Base-by-base conservation (phyloP, 2,329 filamentous ascomycete genomes). In the Magnaporthiopsis incrustans region DNA sequence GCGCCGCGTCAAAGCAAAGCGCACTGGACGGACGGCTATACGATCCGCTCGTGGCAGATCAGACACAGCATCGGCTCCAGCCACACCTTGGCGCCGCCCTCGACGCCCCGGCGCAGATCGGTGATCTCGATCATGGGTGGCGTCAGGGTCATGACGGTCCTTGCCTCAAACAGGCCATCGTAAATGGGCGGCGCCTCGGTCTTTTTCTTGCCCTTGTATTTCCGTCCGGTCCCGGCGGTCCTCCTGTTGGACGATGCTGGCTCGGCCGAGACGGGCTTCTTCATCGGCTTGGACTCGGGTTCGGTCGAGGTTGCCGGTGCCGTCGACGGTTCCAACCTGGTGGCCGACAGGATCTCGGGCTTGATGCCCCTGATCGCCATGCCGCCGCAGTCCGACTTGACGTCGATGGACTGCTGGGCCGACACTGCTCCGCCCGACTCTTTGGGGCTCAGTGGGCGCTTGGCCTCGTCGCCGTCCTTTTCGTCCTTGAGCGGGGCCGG, bases 11-110 rank as follows among this genome's bases (percentile, higher is more conserved):
- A 22, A n/a, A 1, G 22, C 4, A 22, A 53, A n/a, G 18, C 22
- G 44, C 44, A 8, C 12, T 3, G 44, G 18, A 7, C 12, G 7
- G 6, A 83, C 83, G n/a, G 15, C n/a, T 62, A 62, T 12, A 57
- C 50, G 65, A 85, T 80, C 58, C 73, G 73, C n/a, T 74, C 69
- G 27, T 74, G 74, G 69, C 84, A 86, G 57, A 82, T 69, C 50
- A 85, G 75, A 66, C 84, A 86, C 60, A 75, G 72, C 38, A 81
- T 71, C 4, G 77, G 77, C 70, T 85, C 82, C 14, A 76, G 79
- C 84, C 84, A 86, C 12, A 73, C 75, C 71, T 81, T 83, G 38
- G 79, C 78, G 2, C 82, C 82, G 12, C 78, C 81, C 2, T 71
- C 71, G 8, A 85, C 73, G 12, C 76, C 74, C 35, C 77, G 70